Evolutionary conservation across 768 basidiomycete genomes (phyloP).

Genomic region (Amanita rubescens): DNA sequence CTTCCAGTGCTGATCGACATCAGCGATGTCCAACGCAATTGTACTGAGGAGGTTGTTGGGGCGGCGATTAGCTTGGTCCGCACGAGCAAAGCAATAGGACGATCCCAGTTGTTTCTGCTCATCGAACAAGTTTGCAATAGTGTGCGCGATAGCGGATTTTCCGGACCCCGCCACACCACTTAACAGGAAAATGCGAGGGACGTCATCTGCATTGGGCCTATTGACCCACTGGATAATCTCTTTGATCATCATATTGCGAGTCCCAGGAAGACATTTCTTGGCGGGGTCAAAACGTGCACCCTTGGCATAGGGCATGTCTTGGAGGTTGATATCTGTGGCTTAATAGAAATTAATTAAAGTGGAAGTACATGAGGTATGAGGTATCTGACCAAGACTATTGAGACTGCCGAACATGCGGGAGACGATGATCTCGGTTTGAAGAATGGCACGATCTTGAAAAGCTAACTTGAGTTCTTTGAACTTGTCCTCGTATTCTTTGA

Average conservation of each 20-base stretch:
- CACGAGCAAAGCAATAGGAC: too few species aligned
- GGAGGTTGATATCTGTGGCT: neutral
- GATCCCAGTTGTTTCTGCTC: too few species aligned
- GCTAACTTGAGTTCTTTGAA: too few species aligned
- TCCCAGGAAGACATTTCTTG: slow-evolving; percentile 4
- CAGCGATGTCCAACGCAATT: slow-evolving; percentile 1
- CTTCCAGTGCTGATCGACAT: neutral
- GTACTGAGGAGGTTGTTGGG: slow-evolving; percentile 1
- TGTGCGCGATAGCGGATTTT: too few species aligned
- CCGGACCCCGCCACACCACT: neutral
- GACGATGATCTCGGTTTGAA: too few species aligned
- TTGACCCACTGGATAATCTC: slow-evolving; percentile 22
- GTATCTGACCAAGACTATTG: too few species aligned
- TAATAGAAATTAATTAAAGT: too few species aligned
- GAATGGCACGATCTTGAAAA: too few species aligned
- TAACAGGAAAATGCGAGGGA: slow-evolving; percentile 10
- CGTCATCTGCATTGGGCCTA: slow-evolving; percentile 18
- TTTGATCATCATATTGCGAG: slow-evolving; percentile 6
- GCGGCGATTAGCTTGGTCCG: neutral
- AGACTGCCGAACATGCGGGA: too few species aligned
- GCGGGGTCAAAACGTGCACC: neutral
- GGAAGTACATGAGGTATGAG: too few species aligned
- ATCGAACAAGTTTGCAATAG: neutral
- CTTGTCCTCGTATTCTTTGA: too few species aligned
- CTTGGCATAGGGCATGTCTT: neutral